phyloP scores from a whole-genome alignment of 495 filamentous ascomycete genomes.

The Trichoderma reesei region DNA sequence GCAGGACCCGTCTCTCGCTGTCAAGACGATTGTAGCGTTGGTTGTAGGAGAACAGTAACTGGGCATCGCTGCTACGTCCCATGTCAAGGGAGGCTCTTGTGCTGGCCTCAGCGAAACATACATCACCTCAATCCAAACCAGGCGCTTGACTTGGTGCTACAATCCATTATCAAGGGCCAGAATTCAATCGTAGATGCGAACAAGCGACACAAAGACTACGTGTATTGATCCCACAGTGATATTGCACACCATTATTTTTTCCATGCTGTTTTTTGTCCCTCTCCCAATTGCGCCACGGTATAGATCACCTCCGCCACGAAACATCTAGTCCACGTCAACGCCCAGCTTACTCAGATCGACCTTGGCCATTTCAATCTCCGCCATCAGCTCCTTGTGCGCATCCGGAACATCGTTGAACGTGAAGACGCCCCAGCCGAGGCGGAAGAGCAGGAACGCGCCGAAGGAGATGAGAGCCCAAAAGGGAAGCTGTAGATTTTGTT shows the following conservation, averaged over 20 bases:
- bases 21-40: slow-evolving; percentile 43
- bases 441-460: slow-evolving; percentile 86
- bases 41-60: slow-evolving; percentile 29
- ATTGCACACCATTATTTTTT: background rate
- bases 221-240: background rate
- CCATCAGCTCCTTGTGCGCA: slow-evolving; percentile 82
- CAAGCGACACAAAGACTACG: background rate
- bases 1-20: slow-evolving; percentile 40
- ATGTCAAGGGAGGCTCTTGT: background rate
- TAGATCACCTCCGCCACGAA: background rate
- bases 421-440: slow-evolving; percentile 80
- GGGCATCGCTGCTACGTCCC: background rate
- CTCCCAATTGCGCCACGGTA: background rate
- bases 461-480: slow-evolving; percentile 89
- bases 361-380: slow-evolving; percentile 63
- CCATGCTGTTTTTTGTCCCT: background rate
- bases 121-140: background rate
- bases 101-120: background rate
- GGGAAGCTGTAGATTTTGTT: slow-evolving; percentile 80
- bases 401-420: slow-evolving; percentile 95
- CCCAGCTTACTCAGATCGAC: slow-evolving; percentile 56
- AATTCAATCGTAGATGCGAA: background rate
- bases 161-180: background rate
- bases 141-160: background rate
- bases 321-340: slow-evolving; percentile 60